Conservation (phyloP, 2,329 filamentous ascomycete species). For the Beauveria bassiana region DNA sequence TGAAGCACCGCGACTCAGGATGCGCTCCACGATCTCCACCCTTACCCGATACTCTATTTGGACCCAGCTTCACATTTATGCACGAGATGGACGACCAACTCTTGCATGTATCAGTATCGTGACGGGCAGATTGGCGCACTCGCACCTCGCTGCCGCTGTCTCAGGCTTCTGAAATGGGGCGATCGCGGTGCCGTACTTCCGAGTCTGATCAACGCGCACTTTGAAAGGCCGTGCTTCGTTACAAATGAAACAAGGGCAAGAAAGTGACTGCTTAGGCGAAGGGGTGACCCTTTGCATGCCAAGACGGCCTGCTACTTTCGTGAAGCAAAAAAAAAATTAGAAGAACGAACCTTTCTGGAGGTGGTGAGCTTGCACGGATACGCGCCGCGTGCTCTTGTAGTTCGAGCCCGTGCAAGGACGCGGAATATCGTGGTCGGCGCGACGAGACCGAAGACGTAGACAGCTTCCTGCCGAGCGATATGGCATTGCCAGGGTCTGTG, state of each 20-base stretch:
- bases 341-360: conserved; percentile 38
- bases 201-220: neutral
- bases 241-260: conserved; percentile 4
- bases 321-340: conserved; percentile 3
- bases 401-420: conserved; percentile 40
- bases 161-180: conserved; percentile 9
- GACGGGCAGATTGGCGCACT: neutral
- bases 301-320: neutral
- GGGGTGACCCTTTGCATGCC: conserved; percentile 5
- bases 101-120: neutral
- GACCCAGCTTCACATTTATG: neutral
- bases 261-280: neutral
- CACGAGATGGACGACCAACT: conserved; percentile 3
- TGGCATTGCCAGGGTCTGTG: conserved; percentile 20
- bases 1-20: neutral
- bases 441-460: conserved; percentile 43
- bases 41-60: conserved; percentile 10
- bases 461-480: conserved; percentile 32
- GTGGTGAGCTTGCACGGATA: conserved; percentile 40
- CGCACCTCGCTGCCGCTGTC: conserved; percentile 2
- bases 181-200: conserved; percentile 9
- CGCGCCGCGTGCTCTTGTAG: conserved; percentile 35
- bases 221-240: neutral
- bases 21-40: conserved; percentile 11
- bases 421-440: conserved; percentile 33